Percentiles rank a stretch among this genome's conserved stretches.
Conservation (phyloP, 129 eudicot species). For the Flaveria linearis region DNA sequence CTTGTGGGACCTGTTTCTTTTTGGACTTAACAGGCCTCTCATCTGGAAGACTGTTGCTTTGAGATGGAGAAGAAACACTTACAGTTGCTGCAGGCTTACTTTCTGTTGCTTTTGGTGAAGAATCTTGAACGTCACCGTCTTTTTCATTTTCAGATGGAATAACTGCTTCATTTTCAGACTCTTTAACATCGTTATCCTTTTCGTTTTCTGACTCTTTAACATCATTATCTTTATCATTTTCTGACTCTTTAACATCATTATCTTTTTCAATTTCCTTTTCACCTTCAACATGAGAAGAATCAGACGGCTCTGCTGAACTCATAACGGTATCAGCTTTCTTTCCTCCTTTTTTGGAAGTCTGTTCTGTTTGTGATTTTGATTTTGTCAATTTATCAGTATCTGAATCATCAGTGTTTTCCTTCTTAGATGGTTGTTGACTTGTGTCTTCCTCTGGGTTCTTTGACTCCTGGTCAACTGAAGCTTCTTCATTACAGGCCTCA, state of each 20-base stretch:
- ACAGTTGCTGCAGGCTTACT: constrained; percentile 29
- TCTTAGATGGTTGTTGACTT: constrained; percentile 31
- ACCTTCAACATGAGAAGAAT: constrained; percentile 48
- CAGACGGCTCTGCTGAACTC: constrained; percentile 45
- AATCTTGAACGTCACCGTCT: constrained; percentile 29
- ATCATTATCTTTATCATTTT: constrained; percentile 30
- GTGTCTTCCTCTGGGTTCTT: constrained; percentile 27
- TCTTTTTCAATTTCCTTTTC: constrained; percentile 40
- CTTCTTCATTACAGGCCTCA: constrained; percentile 42
- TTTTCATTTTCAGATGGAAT: constrained; percentile 42
- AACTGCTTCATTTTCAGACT: constrained; percentile 37
- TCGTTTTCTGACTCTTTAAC: constrained; percentile 26
- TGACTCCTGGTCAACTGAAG: constrained; percentile 42
- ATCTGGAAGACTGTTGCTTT: constrained; percentile 47
- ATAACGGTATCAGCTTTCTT: constrained; percentile 33
- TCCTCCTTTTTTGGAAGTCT: constrained; percentile 35
- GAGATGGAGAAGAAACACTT: constrained; percentile 38
- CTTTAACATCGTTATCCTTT: constrained; percentile 29
- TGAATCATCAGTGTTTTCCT: constrained; percentile 45
- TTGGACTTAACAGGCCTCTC: constrained; percentile 42
- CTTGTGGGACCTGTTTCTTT: constrained; percentile 38
- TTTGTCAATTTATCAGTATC: constrained; percentile 37
- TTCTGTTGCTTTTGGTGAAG: constrained; percentile 49
- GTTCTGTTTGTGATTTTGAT: constrained; percentile 43
- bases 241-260: constrained; percentile 2